Evolutionary conservation across 2,329 filamentous ascomycete species (phyloP).

Genomic region (Taxawa tesnikishii): DNA sequence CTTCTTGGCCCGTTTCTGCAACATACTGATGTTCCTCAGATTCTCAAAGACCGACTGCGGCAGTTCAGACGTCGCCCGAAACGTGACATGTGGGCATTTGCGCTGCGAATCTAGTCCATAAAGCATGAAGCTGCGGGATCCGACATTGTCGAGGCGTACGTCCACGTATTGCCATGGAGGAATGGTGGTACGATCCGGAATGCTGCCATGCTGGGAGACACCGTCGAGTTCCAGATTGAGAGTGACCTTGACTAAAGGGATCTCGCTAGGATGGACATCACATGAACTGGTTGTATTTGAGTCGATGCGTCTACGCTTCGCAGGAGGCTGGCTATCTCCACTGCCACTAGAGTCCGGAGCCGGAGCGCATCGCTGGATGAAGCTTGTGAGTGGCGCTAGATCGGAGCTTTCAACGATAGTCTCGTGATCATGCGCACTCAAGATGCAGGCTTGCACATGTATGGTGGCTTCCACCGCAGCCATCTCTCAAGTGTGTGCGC

Average conservation of each 20-base stretch:
- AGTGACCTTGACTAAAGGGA: background rate
- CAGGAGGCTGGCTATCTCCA: too few relatives aligned
- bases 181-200: background rate
- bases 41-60: background rate
- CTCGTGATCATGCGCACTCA: too few relatives aligned
- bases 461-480: too few relatives aligned
- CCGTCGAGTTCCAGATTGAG: background rate
- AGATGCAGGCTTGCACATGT: too few relatives aligned
- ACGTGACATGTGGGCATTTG: background rate
- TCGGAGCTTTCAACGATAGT: too few relatives aligned
- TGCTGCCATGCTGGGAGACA: too few relatives aligned
- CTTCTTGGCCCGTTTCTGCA: slow-evolving; percentile 4
- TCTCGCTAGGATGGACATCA: background rate
- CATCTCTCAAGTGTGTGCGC: too few relatives aligned
- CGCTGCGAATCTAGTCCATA: background rate
- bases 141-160: background rate
- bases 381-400: too few relatives aligned
- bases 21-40: slow-evolving; percentile 1
- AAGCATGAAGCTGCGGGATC: slow-evolving; percentile 3
- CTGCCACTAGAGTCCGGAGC: too few relatives aligned
- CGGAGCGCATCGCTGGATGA: too few relatives aligned
- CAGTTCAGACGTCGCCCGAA: background rate
- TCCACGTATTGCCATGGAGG: background rate
- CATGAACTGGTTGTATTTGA: background rate
- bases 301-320: background rate